phyloP scores from a whole-genome alignment of 2,329 filamentous ascomycete species.

The Fusarium algeriense region DNA sequence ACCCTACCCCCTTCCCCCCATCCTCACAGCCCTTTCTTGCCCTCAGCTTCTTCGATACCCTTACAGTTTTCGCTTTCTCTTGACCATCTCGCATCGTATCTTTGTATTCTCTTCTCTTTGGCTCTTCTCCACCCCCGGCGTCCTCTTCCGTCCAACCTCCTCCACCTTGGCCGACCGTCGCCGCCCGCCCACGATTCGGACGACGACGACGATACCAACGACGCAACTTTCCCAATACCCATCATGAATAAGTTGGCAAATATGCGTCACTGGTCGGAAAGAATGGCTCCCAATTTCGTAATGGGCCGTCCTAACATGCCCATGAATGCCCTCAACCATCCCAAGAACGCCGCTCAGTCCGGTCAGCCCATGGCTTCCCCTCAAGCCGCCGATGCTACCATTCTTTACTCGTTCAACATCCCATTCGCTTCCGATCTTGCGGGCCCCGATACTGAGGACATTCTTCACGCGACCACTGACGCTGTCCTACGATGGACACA shows the following conservation, averaged over 20 bases:
- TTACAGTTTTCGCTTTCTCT: constrained; percentile 39
- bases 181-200: constrained; percentile 46
- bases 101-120: constrained; percentile 40
- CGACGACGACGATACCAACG: constrained; percentile 43
- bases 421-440: constrained; percentile 93
- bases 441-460: constrained; percentile 93
- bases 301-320: constrained; percentile 72
- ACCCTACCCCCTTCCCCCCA: constrained; percentile 22
- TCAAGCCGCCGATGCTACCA: constrained; percentile 78
- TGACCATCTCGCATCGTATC: constrained; percentile 33
- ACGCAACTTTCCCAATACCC: constrained; percentile 45
- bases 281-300: constrained; percentile 76
- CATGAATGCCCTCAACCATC: constrained; percentile 67
- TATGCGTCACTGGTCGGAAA: constrained; percentile 79
- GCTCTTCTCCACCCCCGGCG: constrained; percentile 37
- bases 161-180: constrained; percentile 46
- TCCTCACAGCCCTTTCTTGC: constrained; percentile 39
- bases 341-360: constrained; percentile 66
- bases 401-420: constrained; percentile 97
- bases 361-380: constrained; percentile 73
- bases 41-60: constrained; percentile 45
- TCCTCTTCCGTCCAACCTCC: constrained; percentile 38
- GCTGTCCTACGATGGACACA: constrained; percentile 95
- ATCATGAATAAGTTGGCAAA: constrained; percentile 79
- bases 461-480: constrained; percentile 90